Conservation (phyloP, 768 basidiomycete species). For the Lentinula edodes region DNA sequence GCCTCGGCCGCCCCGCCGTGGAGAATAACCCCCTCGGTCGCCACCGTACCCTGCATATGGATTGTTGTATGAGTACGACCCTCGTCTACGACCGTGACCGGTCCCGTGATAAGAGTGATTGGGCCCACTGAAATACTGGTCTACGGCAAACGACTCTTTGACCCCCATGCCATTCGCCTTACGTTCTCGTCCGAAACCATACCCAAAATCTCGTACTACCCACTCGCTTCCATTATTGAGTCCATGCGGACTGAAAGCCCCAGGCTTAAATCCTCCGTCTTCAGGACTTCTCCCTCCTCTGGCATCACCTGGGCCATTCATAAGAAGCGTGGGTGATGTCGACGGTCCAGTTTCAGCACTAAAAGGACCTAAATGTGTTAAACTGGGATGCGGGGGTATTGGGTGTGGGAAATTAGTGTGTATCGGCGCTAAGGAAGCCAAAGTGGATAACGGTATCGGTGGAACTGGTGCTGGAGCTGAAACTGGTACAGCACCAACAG, state of each 20-base stretch:
- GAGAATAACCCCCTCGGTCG: conserved; percentile 7
- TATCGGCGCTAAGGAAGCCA: not conserved
- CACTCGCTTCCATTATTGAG: conserved; percentile 29
- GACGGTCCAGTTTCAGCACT: not conserved
- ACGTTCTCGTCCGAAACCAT: conserved; percentile 49
- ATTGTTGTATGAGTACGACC: conserved; percentile 3
- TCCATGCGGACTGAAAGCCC: conserved; percentile 13
- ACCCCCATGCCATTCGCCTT: conserved; percentile 15
- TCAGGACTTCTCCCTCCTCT: not conserved
- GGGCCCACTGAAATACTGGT: conserved; percentile 16
- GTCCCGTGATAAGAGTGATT: conserved; percentile 18
- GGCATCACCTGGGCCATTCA: not conserved
- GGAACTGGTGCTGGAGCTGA: conserved; percentile 2
- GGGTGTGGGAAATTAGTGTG: conserved; percentile 6
- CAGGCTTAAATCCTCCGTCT: not conserved
- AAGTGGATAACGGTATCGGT: conserved; percentile 2
- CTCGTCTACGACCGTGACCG: conserved; percentile 11
- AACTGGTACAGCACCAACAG: not conserved
- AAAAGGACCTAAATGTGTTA: conserved; percentile 1
- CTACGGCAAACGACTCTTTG: conserved; percentile 17
- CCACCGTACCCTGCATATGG: conserved; percentile 4
- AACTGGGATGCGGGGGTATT: conserved; percentile 3
- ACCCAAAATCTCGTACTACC: conserved; percentile 59
- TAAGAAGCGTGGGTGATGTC: not conserved
- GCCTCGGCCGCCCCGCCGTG: conserved; percentile 10